Conservation (phyloP, 352 stramenopile genomes). For the Chrysophaeum taylorii region DNA sequence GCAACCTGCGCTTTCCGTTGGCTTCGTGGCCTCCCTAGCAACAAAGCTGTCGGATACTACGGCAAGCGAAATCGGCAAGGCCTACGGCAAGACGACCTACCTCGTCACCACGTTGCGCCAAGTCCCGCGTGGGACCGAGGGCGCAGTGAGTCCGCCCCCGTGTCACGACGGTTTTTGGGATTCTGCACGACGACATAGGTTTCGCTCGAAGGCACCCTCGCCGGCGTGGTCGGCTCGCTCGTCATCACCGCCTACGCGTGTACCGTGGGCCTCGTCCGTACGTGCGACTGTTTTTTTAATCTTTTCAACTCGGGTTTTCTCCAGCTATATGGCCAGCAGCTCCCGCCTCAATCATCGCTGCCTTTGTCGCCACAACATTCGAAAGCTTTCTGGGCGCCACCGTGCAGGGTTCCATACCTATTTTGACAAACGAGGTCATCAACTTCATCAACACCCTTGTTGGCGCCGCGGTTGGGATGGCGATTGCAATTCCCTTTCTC, state of each 20-base stretch:
- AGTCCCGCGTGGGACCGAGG: conserved; percentile 60
- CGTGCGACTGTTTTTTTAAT: too few relatives aligned
- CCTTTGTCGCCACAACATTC: conserved; percentile 53
- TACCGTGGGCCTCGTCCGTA: neutral
- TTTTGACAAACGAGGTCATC: conserved; percentile 54
- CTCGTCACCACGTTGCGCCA: conserved; percentile 60
- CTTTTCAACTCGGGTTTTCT: too few relatives aligned
- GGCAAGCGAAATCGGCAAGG: conserved; percentile 67
- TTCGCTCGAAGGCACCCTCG: conserved; percentile 56
- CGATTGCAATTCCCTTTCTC: conserved; percentile 42
- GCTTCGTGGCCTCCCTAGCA: too few relatives aligned
- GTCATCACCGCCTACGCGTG: neutral
- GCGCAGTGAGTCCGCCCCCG: too few relatives aligned
- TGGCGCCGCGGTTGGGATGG: conserved; percentile 39
- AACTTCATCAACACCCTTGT: conserved; percentile 63
- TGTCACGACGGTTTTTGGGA: too few relatives aligned
- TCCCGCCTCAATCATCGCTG: conserved; percentile 32
- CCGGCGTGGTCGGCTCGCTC: conserved; percentile 35
- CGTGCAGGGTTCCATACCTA: conserved; percentile 42
- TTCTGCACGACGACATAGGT: too few relatives aligned
- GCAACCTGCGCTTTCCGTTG: too few relatives aligned
- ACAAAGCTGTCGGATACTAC: too few relatives aligned
- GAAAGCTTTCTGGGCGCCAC: conserved; percentile 55
- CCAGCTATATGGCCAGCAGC: too few relatives aligned
- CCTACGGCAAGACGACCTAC: conserved; percentile 67